A percentile compares a stretch with the other conserved stretches of the same genome.
Evolutionary conservation across 1,139 yeast species (phyloP).

Genomic region (Geotrichum cucujoidarum): DNA sequence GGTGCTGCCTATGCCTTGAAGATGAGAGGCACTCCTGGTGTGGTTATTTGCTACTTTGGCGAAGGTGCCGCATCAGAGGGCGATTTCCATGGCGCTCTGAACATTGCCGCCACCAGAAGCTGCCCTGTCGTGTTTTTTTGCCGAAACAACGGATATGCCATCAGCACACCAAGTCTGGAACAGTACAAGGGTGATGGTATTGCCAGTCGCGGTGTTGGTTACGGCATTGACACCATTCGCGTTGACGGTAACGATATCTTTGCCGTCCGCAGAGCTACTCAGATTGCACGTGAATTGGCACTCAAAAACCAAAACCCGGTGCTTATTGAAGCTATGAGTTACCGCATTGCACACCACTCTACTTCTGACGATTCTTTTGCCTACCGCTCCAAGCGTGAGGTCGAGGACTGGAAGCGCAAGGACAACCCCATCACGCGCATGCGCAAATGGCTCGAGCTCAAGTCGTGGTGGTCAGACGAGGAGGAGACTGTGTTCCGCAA

Average conservation of each 20-base stretch:
- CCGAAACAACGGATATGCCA: constrained; percentile 39
- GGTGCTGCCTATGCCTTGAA: constrained; percentile 39
- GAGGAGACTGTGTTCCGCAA: constrained; percentile 29
- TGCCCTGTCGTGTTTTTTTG: constrained; percentile 37
- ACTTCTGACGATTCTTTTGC: constrained; percentile 40
- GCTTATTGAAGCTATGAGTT: constrained; percentile 38
- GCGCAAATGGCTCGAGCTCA: constrained; percentile 35
- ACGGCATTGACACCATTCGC: constrained; percentile 37
- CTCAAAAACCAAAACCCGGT: constrained; percentile 34
- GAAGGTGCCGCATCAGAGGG: constrained; percentile 41
- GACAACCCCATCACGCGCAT: constrained; percentile 37
- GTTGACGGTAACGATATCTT: constrained; percentile 38
- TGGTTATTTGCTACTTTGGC: constrained; percentile 36
- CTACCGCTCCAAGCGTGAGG: constrained; percentile 35
- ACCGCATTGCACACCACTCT: constrained; percentile 38
- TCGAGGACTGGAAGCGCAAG: constrained; percentile 37
- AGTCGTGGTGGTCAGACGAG: constrained; percentile 35
- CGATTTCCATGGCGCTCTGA: constrained; percentile 38
- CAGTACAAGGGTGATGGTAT: constrained; percentile 40
- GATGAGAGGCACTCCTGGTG: constrained; percentile 30
- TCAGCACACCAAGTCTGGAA: constrained; percentile 36
- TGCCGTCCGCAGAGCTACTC: constrained; percentile 36
- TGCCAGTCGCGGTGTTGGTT: constrained; percentile 37
- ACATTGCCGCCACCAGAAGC: constrained; percentile 37
- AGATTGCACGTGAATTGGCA: constrained; percentile 33